Percentiles rank a stretch among this genome's conserved stretches.
Conservation (phyloP, 129 eudicot species). For the Artemisia tridentata region DNA sequence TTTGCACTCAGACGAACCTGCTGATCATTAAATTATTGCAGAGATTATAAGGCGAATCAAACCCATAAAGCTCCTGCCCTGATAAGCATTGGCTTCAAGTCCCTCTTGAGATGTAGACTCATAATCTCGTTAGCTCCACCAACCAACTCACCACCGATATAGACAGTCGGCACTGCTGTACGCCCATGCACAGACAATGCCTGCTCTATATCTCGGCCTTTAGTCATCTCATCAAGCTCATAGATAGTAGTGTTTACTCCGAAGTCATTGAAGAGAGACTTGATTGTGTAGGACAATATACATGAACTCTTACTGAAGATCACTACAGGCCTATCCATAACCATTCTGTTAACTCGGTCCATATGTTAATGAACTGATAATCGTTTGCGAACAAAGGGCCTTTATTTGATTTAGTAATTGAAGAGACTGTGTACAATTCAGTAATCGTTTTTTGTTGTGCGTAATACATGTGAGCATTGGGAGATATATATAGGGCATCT, state of each 20-base stretch:
- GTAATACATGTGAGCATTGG: conserved; percentile 11
- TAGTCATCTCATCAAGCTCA: conserved; percentile 66
- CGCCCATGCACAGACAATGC: conserved; percentile 50
- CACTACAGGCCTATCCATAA: conserved; percentile 64
- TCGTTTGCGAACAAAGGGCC: no score
- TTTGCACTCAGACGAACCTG: background rate
- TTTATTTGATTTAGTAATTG: background rate
- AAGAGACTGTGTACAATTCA: background rate
- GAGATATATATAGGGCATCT: conserved; percentile 25
- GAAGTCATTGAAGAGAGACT: conserved; percentile 48
- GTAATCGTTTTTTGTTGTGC: conserved; percentile 9
- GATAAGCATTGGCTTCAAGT: conserved; percentile 57
- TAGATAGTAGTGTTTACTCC: conserved; percentile 59
- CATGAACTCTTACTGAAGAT: conserved; percentile 71
- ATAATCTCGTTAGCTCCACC: conserved; percentile 75
- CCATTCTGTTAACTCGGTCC: conserved; percentile 61
- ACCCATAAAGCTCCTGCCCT: conserved; percentile 63
- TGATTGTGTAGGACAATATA: conserved; percentile 58
- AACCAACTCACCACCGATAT: conserved; percentile 52
- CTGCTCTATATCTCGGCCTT: conserved; percentile 59
- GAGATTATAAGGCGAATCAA: background rate
- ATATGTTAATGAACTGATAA: conserved; percentile 24
- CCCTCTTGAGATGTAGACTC: conserved; percentile 58
- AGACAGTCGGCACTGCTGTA: conserved; percentile 56
- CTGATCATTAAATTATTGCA: background rate